Base-by-base conservation (phyloP, 768 basidiomycete genomes). In the Collybia nuda region DNA sequence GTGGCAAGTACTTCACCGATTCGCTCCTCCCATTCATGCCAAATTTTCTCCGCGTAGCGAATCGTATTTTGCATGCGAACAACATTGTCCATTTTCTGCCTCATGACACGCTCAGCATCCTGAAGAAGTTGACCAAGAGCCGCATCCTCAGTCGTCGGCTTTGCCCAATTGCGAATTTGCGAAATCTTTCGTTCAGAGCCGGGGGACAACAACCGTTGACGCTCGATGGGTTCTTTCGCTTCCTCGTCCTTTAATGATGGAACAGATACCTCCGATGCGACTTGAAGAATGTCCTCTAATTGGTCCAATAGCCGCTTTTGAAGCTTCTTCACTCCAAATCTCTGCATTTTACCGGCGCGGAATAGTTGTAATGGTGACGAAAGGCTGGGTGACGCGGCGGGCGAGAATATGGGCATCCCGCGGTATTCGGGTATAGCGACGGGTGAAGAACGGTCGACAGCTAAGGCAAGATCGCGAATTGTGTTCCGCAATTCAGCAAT, bases 21-120 rank as follows among this genome's bases (percentile, higher is more conserved):
- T 58, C 82, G 85, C 61, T 90, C 88, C 68, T 98, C 89, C 95
- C 96, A 98, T 70, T 98, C 97, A 60, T 88, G 88, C 74, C 96
- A 86, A 24, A 97, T 90, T 72, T 95, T 96, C 74, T 98, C 97
- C 36, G 93, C 86, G 67, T 98, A 98, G 47, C 91, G 79, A 58
- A 99, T 94, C 17, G 94, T 98, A 63, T 96, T 97, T 69, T 96
- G 92, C 85, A 99, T 85, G 35, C 97, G 85, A 55, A 93, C 89
- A 43, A 98, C 91, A 57, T 88, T 93, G 67, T 95, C 94, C 55
- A 94, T 82, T 77, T 99, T 99, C 69, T 91, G 87, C 26, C 91
- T 78, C 80, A 95, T 90, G 44, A 95, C 79, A 29, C 90, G 83
- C 57, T 95, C 93, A 6, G 86, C 87, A 62, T 98, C 95, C 58